Evolutionary conservation across 2,329 filamentous ascomycete species (phyloP).

Genomic region (Lasiodiplodia hormozganensis): DNA sequence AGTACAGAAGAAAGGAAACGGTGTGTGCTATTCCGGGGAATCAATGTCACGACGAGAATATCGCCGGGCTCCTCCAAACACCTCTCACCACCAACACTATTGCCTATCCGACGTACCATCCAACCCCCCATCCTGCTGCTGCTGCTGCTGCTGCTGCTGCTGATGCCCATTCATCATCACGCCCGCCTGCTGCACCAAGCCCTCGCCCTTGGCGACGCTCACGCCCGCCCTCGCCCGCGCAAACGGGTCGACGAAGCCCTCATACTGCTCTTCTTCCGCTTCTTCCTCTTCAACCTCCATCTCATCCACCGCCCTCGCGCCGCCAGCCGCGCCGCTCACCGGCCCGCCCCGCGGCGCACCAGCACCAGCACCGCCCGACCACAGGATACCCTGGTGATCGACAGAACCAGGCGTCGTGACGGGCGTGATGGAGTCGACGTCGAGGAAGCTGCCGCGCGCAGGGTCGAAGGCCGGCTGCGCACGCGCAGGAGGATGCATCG

Average conservation of each 20-base stretch:
- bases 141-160: background rate
- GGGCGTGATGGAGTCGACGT: conserved; percentile 4
- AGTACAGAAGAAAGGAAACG: background rate
- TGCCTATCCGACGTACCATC: background rate
- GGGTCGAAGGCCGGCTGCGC: background rate
- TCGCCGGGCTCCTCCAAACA: too few species aligned
- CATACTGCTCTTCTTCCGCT: background rate
- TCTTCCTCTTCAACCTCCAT: background rate
- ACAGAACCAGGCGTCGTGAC: background rate
- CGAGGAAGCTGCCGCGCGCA: conserved; percentile 1
- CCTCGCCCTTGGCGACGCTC: conserved; percentile 22
- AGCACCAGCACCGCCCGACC: too few species aligned
- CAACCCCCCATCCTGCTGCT: background rate
- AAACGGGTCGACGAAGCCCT: conserved; percentile 1
- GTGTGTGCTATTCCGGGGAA: background rate
- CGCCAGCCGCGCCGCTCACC: too few species aligned
- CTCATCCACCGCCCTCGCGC: background rate
- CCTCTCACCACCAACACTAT: background rate
- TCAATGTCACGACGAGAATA: background rate
- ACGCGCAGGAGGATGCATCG: background rate
- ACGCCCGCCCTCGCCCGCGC: conserved; percentile 18
- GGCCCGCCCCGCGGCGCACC: background rate
- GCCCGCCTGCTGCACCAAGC: background rate
- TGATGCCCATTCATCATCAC: conserved; percentile 7
- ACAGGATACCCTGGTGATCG: background rate